Evolutionary conservation across 164 flowering plant genomes (phyloP).

Genomic region (Aristolochia californica): DNA sequence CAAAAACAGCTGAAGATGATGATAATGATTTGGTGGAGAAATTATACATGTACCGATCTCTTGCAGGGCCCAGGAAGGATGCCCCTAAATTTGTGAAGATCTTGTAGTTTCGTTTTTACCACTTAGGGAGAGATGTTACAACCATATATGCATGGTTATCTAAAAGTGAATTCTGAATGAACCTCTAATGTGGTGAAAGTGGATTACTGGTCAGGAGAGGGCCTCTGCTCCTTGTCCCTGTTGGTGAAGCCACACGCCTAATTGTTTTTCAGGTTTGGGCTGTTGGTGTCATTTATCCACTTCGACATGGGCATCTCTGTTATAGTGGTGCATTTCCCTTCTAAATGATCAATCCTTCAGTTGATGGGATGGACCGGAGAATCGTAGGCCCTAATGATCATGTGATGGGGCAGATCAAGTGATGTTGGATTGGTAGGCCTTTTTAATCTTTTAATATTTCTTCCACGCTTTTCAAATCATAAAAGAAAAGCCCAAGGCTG

Average conservation of each 20-base stretch:
- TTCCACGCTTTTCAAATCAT: slow-evolving; percentile 8
- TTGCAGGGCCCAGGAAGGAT: slow-evolving; percentile 69
- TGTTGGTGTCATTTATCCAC: slow-evolving; percentile 15
- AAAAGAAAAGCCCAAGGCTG: slow-evolving; percentile 12
- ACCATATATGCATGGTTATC: slow-evolving; percentile 10
- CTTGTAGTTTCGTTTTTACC: slow-evolving; percentile 23
- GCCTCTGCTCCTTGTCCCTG: slow-evolving; percentile 8
- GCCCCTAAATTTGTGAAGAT: slow-evolving; percentile 51
- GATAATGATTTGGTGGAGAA: slow-evolving; percentile 27
- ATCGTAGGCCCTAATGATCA: slow-evolving; percentile 7
- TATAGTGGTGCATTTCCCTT: slow-evolving; percentile 6
- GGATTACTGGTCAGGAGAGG: slow-evolving; percentile 4
- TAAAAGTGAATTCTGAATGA: slow-evolving; percentile 5
- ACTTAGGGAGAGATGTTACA: slow-evolving; percentile 4
- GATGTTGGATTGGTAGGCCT: slow-evolving; percentile 36
- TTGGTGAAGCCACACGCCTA: slow-evolving; percentile 5
- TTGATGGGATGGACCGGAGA: slow-evolving; percentile 7
- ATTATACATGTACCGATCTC: slow-evolving; percentile 72
- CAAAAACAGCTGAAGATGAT: slow-evolving; percentile 4
- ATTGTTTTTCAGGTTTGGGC: slow-evolving; percentile 14
- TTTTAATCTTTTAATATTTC: slow-evolving; percentile 22
- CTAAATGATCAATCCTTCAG: slow-evolving; percentile 1
- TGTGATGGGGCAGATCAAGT: slow-evolving; percentile 19
- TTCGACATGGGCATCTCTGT: background rate
- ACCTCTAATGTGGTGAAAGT: background rate